These are phyloP conservation scores for Stagonosporopsis tanaceti DNA, from an alignment of 2,329 filamentous ascomycete species.

Conservation along the genomic window DNA sequence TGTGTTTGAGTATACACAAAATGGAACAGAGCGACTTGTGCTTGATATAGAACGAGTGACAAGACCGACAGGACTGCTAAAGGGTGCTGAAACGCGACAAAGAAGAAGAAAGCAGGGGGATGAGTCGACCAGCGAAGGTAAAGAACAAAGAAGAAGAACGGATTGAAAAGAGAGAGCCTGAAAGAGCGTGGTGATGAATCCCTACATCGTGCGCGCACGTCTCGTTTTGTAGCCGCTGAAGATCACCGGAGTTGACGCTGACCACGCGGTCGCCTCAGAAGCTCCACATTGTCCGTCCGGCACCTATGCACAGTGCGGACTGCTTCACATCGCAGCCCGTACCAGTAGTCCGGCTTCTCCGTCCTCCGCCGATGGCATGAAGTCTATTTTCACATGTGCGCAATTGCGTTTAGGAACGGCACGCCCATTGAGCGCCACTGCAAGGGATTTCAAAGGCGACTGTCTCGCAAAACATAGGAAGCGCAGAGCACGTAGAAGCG, in stretches of 20 bases:
- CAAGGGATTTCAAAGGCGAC: background rate
- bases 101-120: background rate
- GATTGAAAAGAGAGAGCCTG: background rate
- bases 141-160: background rate
- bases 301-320: background rate
- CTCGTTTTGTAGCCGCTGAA: conserved; percentile 1
- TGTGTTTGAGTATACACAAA: background rate
- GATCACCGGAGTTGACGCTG: conserved; percentile 12
- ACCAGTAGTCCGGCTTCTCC: background rate
- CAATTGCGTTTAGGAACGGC: background rate
- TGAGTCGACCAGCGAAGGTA: conserved; percentile 1
- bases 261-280: background rate
- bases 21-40: background rate
- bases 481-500: background rate
- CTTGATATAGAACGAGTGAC: conserved; percentile 9
- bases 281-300: conserved; percentile 6
- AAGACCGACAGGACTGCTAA: background rate
- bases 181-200: background rate
- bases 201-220: background rate
- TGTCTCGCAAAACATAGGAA: background rate
- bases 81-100: conserved; percentile 1
- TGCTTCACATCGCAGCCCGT: background rate
- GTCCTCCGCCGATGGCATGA: background rate
- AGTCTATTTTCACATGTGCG: background rate
- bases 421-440: background rate